A percentile compares a stretch with the other conserved stretches of the same genome.
Conservation (phyloP, 2,329 filamentous ascomycete genomes). For the Venturia pyrina region DNA sequence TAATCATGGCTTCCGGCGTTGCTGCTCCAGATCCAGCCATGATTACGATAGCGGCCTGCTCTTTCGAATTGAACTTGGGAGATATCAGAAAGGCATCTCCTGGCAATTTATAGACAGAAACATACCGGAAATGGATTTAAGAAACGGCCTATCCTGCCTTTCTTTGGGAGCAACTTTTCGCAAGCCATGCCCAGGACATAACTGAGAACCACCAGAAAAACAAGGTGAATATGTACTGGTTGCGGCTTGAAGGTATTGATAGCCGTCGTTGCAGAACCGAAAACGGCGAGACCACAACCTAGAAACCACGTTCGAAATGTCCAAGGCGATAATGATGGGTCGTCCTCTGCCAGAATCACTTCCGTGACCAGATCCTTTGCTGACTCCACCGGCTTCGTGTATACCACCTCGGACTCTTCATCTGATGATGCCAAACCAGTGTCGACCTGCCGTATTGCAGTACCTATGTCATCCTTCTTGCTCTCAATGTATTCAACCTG, state of each 20-base stretch:
- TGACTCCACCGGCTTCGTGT: background rate
- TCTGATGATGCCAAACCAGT: background rate
- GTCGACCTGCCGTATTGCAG: background rate
- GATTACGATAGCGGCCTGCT: conserved; percentile 21
- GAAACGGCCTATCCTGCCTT: conserved; percentile 24
- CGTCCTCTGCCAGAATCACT: conserved; percentile 11
- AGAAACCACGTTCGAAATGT: conserved; percentile 13
- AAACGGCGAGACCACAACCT: conserved; percentile 9
- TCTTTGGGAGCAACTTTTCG: conserved; percentile 27
- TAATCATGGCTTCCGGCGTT: conserved; percentile 12
- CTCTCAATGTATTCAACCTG: conserved; percentile 2
- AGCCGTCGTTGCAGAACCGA: conserved; percentile 25
- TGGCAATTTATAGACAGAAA: background rate
- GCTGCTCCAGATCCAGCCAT: conserved; percentile 13
- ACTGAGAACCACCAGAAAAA: conserved; percentile 37
- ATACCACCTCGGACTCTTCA: background rate
- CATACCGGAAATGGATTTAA: conserved; percentile 27
- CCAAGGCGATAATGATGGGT: conserved; percentile 13
- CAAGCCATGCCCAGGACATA: conserved; percentile 34
- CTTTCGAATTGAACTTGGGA: conserved; percentile 25
- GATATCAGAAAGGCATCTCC: background rate
- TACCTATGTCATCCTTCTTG: background rate
- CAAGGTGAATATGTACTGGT: conserved; percentile 32
- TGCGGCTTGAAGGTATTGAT: conserved; percentile 42
- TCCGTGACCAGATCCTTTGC: conserved; percentile 10